Conservation (phyloP, 1,139 yeast genomes). For the Meyerozyma carpophila region DNA sequence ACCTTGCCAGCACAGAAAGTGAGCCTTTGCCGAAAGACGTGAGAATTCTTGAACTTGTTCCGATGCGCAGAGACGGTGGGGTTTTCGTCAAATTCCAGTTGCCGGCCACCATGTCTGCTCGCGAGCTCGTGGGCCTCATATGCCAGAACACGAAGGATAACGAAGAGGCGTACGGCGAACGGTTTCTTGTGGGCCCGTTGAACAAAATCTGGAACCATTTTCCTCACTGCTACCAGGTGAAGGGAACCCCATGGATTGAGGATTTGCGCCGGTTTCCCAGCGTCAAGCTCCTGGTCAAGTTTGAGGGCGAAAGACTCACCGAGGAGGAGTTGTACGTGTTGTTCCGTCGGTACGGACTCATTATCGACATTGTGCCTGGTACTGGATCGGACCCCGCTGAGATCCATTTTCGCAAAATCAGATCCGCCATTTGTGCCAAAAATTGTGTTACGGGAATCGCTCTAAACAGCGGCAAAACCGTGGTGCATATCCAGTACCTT, state of each 20-base stretch:
- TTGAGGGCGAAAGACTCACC: slow-evolving; percentile 67
- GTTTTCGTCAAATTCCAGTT: slow-evolving; percentile 76
- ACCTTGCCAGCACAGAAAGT: slow-evolving; percentile 14
- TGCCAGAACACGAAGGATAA: slow-evolving; percentile 41
- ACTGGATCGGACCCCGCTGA: slow-evolving; percentile 36
- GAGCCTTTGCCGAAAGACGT: slow-evolving; percentile 30
- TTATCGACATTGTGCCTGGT: slow-evolving; percentile 63
- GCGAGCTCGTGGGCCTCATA: slow-evolving; percentile 47
- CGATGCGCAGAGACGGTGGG: slow-evolving; percentile 83
- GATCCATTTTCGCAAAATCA: slow-evolving; percentile 48
- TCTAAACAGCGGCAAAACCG: slow-evolving; percentile 48
- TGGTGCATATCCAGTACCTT: slow-evolving; percentile 68
- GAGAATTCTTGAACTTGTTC: slow-evolving; percentile 44
- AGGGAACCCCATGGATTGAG: slow-evolving; percentile 95
- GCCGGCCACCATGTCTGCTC: slow-evolving; percentile 45
- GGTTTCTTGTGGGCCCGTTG: slow-evolving; percentile 21
- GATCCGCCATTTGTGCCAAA: slow-evolving; percentile 81
- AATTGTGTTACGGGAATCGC: slow-evolving; percentile 82
- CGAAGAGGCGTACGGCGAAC: slow-evolving; percentile 20
- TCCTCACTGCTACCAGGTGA: slow-evolving; percentile 63
- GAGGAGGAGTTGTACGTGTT: slow-evolving; percentile 82
- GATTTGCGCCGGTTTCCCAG: slow-evolving; percentile 79
- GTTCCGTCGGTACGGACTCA: slow-evolving; percentile 82
- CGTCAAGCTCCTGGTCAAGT: slow-evolving; percentile 54
- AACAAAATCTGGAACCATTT: slow-evolving; percentile 15